These are phyloP conservation scores for Hypoxylon sp. DNA, from an alignment of 2,329 filamentous ascomycete genomes.

Conservation along the genomic window DNA sequence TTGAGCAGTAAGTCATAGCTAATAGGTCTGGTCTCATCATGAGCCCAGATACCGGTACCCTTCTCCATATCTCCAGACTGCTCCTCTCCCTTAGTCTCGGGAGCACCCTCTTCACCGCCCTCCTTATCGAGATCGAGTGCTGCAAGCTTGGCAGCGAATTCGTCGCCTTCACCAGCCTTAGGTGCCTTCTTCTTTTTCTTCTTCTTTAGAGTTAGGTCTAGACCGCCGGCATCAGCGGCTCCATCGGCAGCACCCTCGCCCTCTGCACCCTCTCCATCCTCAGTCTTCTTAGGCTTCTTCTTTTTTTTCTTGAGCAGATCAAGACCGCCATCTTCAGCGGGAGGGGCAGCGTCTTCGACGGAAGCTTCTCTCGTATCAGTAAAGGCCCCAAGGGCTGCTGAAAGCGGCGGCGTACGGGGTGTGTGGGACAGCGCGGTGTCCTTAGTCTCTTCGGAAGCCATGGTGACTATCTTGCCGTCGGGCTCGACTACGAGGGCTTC, in stretches of 20 bases:
- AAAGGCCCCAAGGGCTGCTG: conserved; percentile 69
- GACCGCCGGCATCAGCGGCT: conserved; percentile 71
- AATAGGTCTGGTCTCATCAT: conserved; percentile 83
- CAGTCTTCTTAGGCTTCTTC: conserved; percentile 74
- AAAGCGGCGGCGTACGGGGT: conserved; percentile 74
- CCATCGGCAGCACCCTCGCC: conserved; percentile 67
- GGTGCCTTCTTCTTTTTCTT: conserved; percentile 70
- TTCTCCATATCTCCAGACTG: conserved; percentile 84
- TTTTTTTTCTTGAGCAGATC: conserved; percentile 83
- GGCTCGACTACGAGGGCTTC: conserved; percentile 89
- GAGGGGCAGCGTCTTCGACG: conserved; percentile 54
- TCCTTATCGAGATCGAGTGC: conserved; percentile 76
- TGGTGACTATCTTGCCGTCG: conserved; percentile 87
- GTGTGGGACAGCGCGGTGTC: conserved; percentile 86
- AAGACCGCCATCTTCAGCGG: conserved; percentile 71
- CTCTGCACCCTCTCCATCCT: conserved; percentile 64
- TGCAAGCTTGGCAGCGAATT: conserved; percentile 73
- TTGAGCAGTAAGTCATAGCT: conserved; percentile 87
- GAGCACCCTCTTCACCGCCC: conserved; percentile 64
- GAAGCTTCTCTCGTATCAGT: conserved; percentile 65
- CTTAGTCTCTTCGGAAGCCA: conserved; percentile 82
- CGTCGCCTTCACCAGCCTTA: conserved; percentile 64
- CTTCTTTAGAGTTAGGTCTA: conserved; percentile 87
- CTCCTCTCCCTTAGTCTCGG: conserved; percentile 66
- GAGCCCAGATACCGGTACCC: conserved; percentile 91